Conservation (phyloP, 1,284 basidiomycete species). For the Trichosporon faecale region DNA sequence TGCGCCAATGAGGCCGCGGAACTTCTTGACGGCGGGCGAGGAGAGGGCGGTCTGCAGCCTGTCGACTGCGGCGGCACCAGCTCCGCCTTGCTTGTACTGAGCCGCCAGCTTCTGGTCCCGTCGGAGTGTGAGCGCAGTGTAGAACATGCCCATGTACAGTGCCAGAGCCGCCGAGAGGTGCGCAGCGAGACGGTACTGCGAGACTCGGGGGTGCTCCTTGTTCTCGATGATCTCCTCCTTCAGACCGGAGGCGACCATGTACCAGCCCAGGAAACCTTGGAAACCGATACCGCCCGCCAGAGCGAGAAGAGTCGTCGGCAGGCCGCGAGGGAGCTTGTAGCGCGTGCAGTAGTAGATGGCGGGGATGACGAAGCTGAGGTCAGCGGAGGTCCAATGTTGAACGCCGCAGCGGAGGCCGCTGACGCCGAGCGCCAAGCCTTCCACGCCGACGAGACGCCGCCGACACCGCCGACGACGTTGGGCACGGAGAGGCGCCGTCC, state of each 20-base stretch:
- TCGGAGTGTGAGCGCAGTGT: constrained; percentile 71
- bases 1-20: constrained; percentile 61
- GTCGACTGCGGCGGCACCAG: constrained; percentile 39
- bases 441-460: background rate
- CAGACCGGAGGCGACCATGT: constrained; percentile 98
- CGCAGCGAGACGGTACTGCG: constrained; percentile 92
- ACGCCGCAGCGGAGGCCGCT: constrained; percentile 2
- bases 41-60: constrained; percentile 55
- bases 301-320: constrained; percentile 65
- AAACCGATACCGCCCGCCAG: constrained; percentile 78
- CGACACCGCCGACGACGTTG: background rate
- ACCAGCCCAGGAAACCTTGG: constrained; percentile 92
- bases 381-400: background rate
- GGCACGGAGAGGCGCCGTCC: background rate
- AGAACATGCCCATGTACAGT: constrained; percentile 88
- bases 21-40: constrained; percentile 60
- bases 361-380: constrained; percentile 67
- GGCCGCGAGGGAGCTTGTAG: constrained; percentile 63
- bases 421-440: background rate
- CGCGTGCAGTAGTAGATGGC: constrained; percentile 72
- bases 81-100: constrained; percentile 61
- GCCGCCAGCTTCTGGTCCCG: constrained; percentile 61
- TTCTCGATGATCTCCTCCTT: constrained; percentile 75
- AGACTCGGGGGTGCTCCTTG: constrained; percentile 85
- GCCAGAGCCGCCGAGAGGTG: constrained; percentile 87